Evolutionary conservation across 805 yeast genomes (phyloP).

Genomic region (Cyberlindnera veronae): DNA sequence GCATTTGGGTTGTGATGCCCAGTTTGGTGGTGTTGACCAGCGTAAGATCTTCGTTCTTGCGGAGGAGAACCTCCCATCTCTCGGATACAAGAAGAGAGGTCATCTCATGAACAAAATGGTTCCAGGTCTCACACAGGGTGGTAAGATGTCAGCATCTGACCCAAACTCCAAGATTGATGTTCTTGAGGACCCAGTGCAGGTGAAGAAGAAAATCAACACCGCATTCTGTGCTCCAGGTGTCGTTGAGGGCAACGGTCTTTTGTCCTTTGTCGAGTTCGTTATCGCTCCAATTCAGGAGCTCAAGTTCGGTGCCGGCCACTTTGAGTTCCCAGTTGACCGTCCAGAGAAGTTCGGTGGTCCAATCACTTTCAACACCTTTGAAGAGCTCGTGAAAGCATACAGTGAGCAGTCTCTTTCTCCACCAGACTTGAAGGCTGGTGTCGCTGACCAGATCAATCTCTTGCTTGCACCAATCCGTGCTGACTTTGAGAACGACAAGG

Average conservation of each 20-base stretch:
- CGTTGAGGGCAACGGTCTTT: constrained; percentile 85
- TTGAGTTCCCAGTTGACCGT: constrained; percentile 74
- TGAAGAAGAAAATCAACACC: constrained; percentile 84
- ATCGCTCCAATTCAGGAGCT: constrained; percentile 83
- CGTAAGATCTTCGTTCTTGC: constrained; percentile 96
- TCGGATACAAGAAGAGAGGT: constrained; percentile 96
- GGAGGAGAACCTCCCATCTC: constrained; percentile 81
- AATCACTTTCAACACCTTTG: constrained; percentile 64
- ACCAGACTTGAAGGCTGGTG: constrained; percentile 91
- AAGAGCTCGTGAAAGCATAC: constrained; percentile 67
- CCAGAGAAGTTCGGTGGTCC: constrained; percentile 98
- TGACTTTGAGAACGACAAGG: constrained; percentile 56
- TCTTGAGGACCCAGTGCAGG: constrained; percentile 81
- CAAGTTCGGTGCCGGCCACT: constrained; percentile 53
- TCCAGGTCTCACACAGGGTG: constrained; percentile 96
- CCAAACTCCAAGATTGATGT: constrained; percentile 96
- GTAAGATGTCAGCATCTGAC: constrained; percentile 98
- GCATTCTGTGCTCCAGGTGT: constrained; percentile 97
- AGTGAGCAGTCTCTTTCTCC: constrained; percentile 77
- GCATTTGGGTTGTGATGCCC: constrained; percentile 82
- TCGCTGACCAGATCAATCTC: constrained; percentile 76
- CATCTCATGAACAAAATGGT: constrained; percentile 99
- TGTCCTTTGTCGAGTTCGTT: constrained; percentile 82
- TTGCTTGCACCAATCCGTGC: constrained; percentile 82
- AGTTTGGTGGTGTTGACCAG: constrained; percentile 99